Percentiles rank a stretch among this genome's conserved stretches.
Conservation (phyloP, 2,329 filamentous ascomycete genomes). For the Aspergillus sp. region DNA sequence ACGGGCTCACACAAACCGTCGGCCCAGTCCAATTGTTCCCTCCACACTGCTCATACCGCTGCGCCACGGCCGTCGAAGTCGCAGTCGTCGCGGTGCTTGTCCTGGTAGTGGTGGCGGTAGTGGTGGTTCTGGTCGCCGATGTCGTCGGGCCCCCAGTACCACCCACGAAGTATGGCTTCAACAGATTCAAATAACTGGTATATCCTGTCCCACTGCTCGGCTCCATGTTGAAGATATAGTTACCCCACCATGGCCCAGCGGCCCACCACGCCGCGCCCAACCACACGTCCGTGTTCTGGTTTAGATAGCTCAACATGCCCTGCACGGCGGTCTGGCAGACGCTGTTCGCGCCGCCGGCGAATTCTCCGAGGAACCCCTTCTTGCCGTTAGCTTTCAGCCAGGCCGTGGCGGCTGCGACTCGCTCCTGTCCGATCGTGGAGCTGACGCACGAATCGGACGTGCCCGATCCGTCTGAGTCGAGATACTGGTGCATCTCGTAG, state of each 20-base stretch:
- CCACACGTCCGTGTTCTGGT: conserved; percentile 54
- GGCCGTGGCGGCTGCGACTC: conserved; percentile 51
- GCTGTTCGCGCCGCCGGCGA: conserved; percentile 52
- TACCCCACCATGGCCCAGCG: conserved; percentile 53
- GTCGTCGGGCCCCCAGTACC: conserved; percentile 5
- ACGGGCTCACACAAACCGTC: conserved; percentile 33
- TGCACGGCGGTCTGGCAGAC: conserved; percentile 47
- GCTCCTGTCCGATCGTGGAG: conserved; percentile 53
- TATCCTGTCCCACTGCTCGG: conserved; percentile 47
- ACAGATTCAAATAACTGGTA: conserved; percentile 27
- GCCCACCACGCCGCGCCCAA: conserved; percentile 55
- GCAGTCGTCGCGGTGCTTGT: conserved; percentile 8
- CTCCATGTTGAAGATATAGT: conserved; percentile 53
- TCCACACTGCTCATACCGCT: conserved; percentile 32
- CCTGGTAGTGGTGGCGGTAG: not conserved
- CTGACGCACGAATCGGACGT: conserved; percentile 52
- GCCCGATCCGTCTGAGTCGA: conserved; percentile 56
- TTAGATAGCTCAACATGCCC: conserved; percentile 51
- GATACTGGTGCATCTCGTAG: conserved; percentile 64
- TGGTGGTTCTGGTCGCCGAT: conserved; percentile 2
- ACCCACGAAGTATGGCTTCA: conserved; percentile 28
- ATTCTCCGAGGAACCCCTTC: conserved; percentile 55
- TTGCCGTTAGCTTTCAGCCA: conserved; percentile 57
- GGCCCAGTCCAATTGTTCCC: conserved; percentile 35
- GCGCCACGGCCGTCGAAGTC: conserved; percentile 13